Evolutionary conservation across 176 grass and related monocot genomes (phyloP).

Genomic region (Otatea glauca): DNA sequence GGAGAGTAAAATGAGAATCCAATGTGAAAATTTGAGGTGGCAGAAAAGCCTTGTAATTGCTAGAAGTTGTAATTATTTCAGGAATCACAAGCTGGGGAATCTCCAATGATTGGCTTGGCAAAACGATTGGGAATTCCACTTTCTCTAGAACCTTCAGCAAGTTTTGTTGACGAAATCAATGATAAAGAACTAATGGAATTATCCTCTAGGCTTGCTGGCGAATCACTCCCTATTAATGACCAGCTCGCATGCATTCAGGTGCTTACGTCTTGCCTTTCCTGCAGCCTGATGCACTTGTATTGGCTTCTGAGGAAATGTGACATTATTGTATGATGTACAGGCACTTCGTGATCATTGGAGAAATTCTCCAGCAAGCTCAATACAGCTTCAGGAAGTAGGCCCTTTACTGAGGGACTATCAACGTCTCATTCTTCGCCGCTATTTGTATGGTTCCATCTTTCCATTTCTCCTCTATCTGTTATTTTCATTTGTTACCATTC

Average conservation of each 20-base stretch:
- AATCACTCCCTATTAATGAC: constrained; percentile 63
- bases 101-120: constrained; percentile 64
- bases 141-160: constrained; percentile 63
- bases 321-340: constrained; percentile 48
- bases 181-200: constrained; percentile 85
- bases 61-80: constrained; percentile 27
- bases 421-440: constrained; percentile 58
- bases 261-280: constrained; percentile 26
- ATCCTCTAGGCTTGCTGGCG: constrained; percentile 66
- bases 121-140: constrained; percentile 75
- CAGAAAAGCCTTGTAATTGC: constrained; percentile 10
- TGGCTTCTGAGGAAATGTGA: constrained; percentile 10
- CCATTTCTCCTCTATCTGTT: background rate
- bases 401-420: constrained; percentile 90
- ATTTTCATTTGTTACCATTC: constrained; percentile 14
- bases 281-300: constrained; percentile 10
- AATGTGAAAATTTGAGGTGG: background rate
- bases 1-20: constrained; percentile 23
- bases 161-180: constrained; percentile 69
- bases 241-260: constrained; percentile 76
- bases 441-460: constrained; percentile 55
- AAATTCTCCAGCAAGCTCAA: constrained; percentile 59
- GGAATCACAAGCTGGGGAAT: constrained; percentile 37
- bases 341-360: constrained; percentile 83
- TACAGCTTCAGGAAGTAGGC: constrained; percentile 78